Conservation (phyloP, 768 basidiomycete species). For the Termitomyces sp. region DNA sequence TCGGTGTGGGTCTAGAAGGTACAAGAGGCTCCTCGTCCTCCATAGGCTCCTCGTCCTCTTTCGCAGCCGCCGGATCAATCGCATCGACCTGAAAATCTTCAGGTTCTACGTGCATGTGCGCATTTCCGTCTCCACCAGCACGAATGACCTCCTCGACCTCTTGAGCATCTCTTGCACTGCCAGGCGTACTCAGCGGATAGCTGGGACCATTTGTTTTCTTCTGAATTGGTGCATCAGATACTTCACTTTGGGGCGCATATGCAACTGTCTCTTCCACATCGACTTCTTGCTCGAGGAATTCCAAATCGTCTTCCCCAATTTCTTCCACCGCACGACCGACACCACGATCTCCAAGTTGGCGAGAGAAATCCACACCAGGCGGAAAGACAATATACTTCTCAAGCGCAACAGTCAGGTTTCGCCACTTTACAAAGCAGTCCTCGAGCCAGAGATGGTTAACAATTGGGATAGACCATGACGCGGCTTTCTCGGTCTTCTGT, state of each 20-base stretch:
- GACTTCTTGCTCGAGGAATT: slow-evolving; percentile 19
- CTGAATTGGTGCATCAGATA: not conserved
- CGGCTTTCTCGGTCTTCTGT: slow-evolving; percentile 68
- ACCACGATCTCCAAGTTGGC: slow-evolving; percentile 36
- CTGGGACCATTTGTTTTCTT: slow-evolving; percentile 6
- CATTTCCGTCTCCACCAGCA: slow-evolving; percentile 8
- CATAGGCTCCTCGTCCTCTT: not conserved
- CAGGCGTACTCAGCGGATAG: slow-evolving; percentile 23
- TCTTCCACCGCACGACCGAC: slow-evolving; percentile 25
- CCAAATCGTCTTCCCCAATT: slow-evolving; percentile 20
- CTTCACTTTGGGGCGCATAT: slow-evolving; percentile 6
- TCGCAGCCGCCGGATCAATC: not conserved
- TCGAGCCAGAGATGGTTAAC: slow-evolving; percentile 93
- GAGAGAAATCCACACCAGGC: slow-evolving; percentile 58
- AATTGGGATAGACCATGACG: slow-evolving; percentile 77
- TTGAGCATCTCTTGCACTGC: slow-evolving; percentile 20
- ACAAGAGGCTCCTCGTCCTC: slow-evolving; percentile 2
- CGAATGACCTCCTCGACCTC: slow-evolving; percentile 23
- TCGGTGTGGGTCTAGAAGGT: slow-evolving; percentile 3
- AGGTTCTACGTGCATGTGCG: slow-evolving; percentile 2
- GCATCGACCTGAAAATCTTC: not conserved
- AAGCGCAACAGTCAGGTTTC: slow-evolving; percentile 53
- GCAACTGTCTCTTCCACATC: slow-evolving; percentile 16
- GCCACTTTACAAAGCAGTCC: slow-evolving; percentile 84
- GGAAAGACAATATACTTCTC: slow-evolving; percentile 72